Conservation (phyloP, 2,329 filamentous ascomycete genomes). For the Xylaria sp. region DNA sequence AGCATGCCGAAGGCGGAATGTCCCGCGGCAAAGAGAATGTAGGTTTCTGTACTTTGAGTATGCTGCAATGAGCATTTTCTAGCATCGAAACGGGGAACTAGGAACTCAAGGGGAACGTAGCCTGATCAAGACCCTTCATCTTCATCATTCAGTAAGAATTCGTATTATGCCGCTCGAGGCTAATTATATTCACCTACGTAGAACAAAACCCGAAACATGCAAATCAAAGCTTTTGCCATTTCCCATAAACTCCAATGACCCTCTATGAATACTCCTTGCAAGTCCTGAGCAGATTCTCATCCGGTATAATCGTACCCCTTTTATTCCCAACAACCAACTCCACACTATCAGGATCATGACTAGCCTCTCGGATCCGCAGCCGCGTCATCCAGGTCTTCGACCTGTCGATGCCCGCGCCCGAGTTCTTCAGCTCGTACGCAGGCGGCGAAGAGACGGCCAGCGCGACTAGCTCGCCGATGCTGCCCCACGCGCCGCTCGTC, state of each 20-base stretch:
- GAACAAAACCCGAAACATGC: too few relatives aligned
- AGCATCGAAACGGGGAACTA: background rate
- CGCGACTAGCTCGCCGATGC: slow-evolving; percentile 23
- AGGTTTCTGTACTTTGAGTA: background rate
- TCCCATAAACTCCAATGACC: background rate
- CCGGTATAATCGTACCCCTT: slow-evolving; percentile 11
- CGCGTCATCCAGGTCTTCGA: slow-evolving; percentile 25
- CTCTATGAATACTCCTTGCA: slow-evolving; percentile 10
- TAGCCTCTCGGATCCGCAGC: slow-evolving; percentile 22
- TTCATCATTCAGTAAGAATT: background rate
- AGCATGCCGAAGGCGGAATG: background rate
- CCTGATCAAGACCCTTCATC: background rate
- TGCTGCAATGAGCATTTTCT: background rate
- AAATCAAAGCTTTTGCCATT: background rate
- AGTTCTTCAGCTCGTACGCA: slow-evolving; percentile 16
- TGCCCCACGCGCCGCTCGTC: slow-evolving; percentile 24
- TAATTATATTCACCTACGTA: background rate
- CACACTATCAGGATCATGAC: background rate
- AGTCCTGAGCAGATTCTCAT: slow-evolving; percentile 8
- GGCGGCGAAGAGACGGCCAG: slow-evolving; percentile 19
- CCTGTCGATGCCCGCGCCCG: slow-evolving; percentile 9
- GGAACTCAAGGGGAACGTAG: background rate
- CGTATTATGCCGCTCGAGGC: background rate
- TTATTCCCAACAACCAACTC: slow-evolving; percentile 18
- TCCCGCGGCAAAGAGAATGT: background rate